Evolutionary conservation across 257 asterid species (phyloP), one percentile per base, ranked within the genome.

Genomic region (Solanum paucissectum): DNA sequence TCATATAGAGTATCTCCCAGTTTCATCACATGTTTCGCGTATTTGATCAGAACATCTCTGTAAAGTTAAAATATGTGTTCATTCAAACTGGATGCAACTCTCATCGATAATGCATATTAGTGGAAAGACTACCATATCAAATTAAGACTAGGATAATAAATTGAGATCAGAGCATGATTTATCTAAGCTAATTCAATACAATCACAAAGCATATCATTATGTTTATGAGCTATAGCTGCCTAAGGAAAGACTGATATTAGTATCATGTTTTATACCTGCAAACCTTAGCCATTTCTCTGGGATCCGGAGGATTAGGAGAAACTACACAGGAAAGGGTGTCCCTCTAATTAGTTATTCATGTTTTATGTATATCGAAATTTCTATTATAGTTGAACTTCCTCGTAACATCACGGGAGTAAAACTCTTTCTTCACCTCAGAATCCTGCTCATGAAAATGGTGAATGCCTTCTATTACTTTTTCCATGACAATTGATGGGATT

Each of bases 11-110:
- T 44, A 6, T 5, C 27, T 18, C 94, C 95, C 20, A 92, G 27
- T 66, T 40, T 73, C 84, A 49, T 88, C 23, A 90, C 86, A 49
- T 86, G 87, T 44, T 90, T 88, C 2, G 92, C 62, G 89, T 92
- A 92, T 55, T 92, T 92, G 3, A 90, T n/a, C 88, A 91, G 29
- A 29, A 88, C 66, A 49, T 42, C 87, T 49, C 90, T 89, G 91
- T 82, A 55, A 84, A 34, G 20, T 66, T 9, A 32, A 83, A 71
- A 36, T 10, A n/a, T 71, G 13, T 32, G 14, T n/a, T 77, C 25
- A 10, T 55, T 11, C 12, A 12, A 77, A 27, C 36, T 37, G 32
- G 77, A 7, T 7, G 13, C 12, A 6, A 71, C 12, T 32, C 16
- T 0, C 1, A 27, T 27, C 1, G 33, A 2, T 55, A 9, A 68